Percentiles rank a stretch among this genome's conserved stretches.
Conservation (phyloP, 495 filamentous ascomycete genomes). For the Penicillium paradoxum region DNA sequence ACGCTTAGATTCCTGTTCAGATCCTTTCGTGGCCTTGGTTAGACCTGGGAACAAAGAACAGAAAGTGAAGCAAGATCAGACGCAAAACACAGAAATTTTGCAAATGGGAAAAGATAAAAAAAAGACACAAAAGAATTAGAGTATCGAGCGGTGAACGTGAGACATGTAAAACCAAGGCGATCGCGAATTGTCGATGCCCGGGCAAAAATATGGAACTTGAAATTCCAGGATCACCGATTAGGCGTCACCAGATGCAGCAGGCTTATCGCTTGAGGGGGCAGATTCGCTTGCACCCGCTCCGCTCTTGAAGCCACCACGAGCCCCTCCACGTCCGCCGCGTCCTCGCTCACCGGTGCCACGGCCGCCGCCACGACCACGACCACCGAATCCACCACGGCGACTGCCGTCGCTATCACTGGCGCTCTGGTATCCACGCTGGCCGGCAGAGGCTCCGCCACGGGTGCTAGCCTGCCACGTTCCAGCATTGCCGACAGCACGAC, state of each 20-base stretch:
- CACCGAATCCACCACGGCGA: conserved; percentile 59
- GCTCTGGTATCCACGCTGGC: conserved; percentile 68
- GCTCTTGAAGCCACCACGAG: conserved; percentile 54
- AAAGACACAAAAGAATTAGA: conserved; percentile 26
- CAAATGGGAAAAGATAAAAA: conserved; percentile 19
- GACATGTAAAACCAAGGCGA: conserved; percentile 5
- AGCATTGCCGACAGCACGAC: conserved; percentile 51
- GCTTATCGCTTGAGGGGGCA: conserved; percentile 48
- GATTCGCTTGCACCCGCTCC: conserved; percentile 39
- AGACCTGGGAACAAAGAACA: background rate
- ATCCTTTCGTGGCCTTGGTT: background rate
- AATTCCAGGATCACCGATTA: conserved; percentile 27
- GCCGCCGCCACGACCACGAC: conserved; percentile 53
- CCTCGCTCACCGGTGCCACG: conserved; percentile 48
- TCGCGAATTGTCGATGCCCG: conserved; percentile 7
- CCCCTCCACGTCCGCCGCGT: conserved; percentile 36
- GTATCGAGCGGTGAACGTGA: conserved; percentile 11
- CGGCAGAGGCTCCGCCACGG: conserved; percentile 50
- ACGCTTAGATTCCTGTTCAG: background rate
- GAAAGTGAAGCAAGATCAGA: conserved; percentile 8
- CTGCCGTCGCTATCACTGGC: conserved; percentile 77
- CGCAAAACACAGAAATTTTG: conserved; percentile 13
- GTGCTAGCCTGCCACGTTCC: conserved; percentile 69
- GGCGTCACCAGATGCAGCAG: conserved; percentile 42
- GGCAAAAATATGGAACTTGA: conserved; percentile 11